Evolutionary conservation across 2,329 filamentous ascomycete genomes (phyloP).

Genomic region (Paraconiothyrium sp.): DNA sequence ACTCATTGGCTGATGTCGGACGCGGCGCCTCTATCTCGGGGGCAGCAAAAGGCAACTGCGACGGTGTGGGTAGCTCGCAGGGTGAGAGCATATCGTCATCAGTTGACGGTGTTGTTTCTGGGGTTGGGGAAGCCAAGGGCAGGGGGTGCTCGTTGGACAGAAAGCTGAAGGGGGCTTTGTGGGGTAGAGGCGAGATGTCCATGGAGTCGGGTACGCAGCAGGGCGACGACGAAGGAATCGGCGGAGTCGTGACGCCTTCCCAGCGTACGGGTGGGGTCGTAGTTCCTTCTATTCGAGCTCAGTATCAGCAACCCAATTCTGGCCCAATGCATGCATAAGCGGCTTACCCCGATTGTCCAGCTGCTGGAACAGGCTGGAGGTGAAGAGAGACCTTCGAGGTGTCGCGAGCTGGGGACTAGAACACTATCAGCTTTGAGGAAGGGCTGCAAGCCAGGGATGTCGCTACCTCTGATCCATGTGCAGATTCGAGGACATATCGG

Average conservation of each 20-base stretch:
- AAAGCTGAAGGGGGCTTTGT: slow-evolving; percentile 77
- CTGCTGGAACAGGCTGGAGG: slow-evolving; percentile 71
- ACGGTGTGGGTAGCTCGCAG: slow-evolving; percentile 39
- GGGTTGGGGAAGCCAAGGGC: slow-evolving; percentile 73
- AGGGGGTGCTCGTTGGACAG: slow-evolving; percentile 68
- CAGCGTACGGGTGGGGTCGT: slow-evolving; percentile 56
- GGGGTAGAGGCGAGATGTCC: slow-evolving; percentile 90
- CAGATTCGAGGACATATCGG: slow-evolving; percentile 96
- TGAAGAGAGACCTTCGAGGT: slow-evolving; percentile 85
- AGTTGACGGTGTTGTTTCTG: slow-evolving; percentile 58
- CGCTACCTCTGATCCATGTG: slow-evolving; percentile 91
- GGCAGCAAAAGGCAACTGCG: slow-evolving; percentile 35
- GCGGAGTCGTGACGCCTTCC: slow-evolving; percentile 83
- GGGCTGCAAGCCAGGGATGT: slow-evolving; percentile 37
- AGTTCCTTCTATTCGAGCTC: slow-evolving; percentile 49
- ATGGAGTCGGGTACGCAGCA: slow-evolving; percentile 77
- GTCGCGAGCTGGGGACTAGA: slow-evolving; percentile 82
- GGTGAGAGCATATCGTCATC: slow-evolving; percentile 57
- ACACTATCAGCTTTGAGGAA: slow-evolving; percentile 50
- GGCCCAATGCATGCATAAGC: slow-evolving; percentile 21
- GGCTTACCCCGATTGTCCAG: slow-evolving; percentile 68
- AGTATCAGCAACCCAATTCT: slow-evolving; percentile 38
- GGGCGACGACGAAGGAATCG: slow-evolving; percentile 84
- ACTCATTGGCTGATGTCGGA: slow-evolving; percentile 50
- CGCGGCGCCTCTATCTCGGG: slow-evolving; percentile 43